Evolutionary conservation across 345 rosid species (phyloP).

Genomic region (Corymbia maculata): DNA sequence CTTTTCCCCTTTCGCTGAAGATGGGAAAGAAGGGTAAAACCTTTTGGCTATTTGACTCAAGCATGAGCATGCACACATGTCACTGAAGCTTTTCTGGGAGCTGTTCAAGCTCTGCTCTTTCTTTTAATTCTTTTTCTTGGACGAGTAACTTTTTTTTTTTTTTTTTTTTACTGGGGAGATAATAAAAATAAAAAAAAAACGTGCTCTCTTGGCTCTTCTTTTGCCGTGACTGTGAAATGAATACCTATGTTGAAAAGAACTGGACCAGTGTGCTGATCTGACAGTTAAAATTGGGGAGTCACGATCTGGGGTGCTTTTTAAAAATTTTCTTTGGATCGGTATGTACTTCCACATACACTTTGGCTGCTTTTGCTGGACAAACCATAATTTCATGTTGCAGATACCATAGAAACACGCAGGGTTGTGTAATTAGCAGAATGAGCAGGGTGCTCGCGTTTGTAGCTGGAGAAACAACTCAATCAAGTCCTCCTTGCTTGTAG

Average conservation of each 20-base stretch:
- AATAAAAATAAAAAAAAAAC: background rate
- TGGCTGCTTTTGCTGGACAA: background rate
- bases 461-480: background rate
- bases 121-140: background rate
- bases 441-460: background rate
- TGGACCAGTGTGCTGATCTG: background rate
- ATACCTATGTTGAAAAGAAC: background rate
- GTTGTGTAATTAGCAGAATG: background rate
- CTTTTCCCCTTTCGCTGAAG: background rate
- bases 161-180: background rate
- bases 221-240: background rate
- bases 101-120: background rate
- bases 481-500: background rate
- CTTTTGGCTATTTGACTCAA: background rate
- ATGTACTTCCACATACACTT: background rate
- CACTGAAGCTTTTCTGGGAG: background rate
- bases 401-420: background rate
- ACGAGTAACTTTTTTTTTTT: background rate
- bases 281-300: background rate
- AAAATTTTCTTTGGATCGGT: background rate
- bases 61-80: background rate
- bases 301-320: background rate
- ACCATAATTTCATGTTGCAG: background rate
- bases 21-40: background rate
- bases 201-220: background rate